Evolutionary conservation across 2,329 filamentous ascomycete genomes (phyloP).

Genomic region (Hymenotorrendiella dingleyae): DNA sequence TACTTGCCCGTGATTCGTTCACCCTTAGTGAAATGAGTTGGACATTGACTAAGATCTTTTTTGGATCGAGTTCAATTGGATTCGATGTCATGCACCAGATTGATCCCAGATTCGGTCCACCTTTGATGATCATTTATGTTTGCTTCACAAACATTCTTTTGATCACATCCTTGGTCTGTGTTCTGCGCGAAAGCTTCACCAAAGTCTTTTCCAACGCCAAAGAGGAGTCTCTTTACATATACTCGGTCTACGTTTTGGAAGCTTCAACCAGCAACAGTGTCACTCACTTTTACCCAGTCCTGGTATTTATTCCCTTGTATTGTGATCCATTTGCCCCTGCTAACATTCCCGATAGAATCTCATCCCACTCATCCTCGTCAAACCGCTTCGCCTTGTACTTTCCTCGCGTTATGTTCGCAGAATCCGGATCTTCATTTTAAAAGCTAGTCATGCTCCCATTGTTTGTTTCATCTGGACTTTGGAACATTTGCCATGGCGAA

Average conservation of each 20-base stretch:
- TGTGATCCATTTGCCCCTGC: constrained; percentile 16
- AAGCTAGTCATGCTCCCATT: constrained; percentile 59
- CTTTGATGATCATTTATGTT: constrained; percentile 57
- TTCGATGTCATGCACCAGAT: constrained; percentile 41
- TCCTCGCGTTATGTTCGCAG: constrained; percentile 58
- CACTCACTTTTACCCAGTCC: constrained; percentile 64
- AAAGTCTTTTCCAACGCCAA: constrained; percentile 54
- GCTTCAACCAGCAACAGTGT: constrained; percentile 63
- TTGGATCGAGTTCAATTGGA: constrained; percentile 68
- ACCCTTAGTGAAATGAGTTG: constrained; percentile 64
- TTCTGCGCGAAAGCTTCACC: constrained; percentile 68
- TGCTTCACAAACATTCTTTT: constrained; percentile 72
- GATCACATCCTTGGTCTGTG: constrained; percentile 71
- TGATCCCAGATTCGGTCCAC: constrained; percentile 24
- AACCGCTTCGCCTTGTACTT: constrained; percentile 65
- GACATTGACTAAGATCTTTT: constrained; percentile 75
- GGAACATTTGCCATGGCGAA: constrained; percentile 35
- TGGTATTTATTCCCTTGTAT: constrained; percentile 30
- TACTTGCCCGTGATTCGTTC: constrained; percentile 67
- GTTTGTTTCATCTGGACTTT: constrained; percentile 57
- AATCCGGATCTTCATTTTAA: constrained; percentile 55
- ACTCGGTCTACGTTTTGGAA: constrained; percentile 58
- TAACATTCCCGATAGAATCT: constrained; percentile 49
- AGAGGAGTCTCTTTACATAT: constrained; percentile 77
- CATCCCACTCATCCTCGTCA: constrained; percentile 63